Conservation (phyloP, 352 stramenopile genomes). For the Pythium aphanidermatum region DNA sequence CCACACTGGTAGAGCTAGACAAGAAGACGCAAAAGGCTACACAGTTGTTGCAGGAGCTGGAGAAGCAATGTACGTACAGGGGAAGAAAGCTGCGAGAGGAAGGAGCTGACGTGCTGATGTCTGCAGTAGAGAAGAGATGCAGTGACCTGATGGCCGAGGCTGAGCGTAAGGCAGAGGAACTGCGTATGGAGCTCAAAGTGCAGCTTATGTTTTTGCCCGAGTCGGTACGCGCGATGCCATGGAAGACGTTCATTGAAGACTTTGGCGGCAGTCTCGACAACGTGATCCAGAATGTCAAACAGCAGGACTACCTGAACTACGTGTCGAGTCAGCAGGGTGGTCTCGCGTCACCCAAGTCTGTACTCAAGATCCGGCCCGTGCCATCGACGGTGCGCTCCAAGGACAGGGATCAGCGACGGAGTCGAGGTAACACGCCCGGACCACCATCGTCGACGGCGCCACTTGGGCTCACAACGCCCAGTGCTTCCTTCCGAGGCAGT, state of each 20-base stretch:
- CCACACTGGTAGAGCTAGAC: slow-evolving; percentile 16
- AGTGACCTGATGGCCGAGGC: slow-evolving; percentile 43
- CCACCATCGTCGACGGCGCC: neutral
- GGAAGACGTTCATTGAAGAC: slow-evolving; percentile 77
- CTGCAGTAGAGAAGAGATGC: slow-evolving; percentile 60
- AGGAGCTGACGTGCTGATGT: neutral
- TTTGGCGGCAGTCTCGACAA: slow-evolving; percentile 68
- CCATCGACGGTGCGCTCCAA: slow-evolving; percentile 25
- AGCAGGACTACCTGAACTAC: slow-evolving; percentile 25
- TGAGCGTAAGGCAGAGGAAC: slow-evolving; percentile 48
- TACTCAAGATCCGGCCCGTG: slow-evolving; percentile 23
- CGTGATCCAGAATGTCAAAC: slow-evolving; percentile 58
- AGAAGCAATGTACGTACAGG: slow-evolving; percentile 47
- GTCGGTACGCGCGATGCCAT: slow-evolving; percentile 66
- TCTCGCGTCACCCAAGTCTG: slow-evolving; percentile 19
- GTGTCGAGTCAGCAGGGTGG: slow-evolving; percentile 20
- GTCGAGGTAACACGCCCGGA: slow-evolving; percentile 17
- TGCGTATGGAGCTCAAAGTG: slow-evolving; percentile 72
- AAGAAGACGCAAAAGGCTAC: slow-evolving; percentile 38
- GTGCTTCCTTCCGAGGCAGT: slow-evolving; percentile 10
- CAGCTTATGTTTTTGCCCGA: slow-evolving; percentile 72
- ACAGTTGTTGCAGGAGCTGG: slow-evolving; percentile 48
- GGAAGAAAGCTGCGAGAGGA: neutral
- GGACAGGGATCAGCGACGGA: slow-evolving; percentile 22
- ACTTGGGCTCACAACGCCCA: slow-evolving; percentile 9